These are phyloP conservation scores for Myriosclerotinia scirpicola DNA, from an alignment of 2,329 filamentous ascomycete genomes.

Conservation along the genomic window DNA sequence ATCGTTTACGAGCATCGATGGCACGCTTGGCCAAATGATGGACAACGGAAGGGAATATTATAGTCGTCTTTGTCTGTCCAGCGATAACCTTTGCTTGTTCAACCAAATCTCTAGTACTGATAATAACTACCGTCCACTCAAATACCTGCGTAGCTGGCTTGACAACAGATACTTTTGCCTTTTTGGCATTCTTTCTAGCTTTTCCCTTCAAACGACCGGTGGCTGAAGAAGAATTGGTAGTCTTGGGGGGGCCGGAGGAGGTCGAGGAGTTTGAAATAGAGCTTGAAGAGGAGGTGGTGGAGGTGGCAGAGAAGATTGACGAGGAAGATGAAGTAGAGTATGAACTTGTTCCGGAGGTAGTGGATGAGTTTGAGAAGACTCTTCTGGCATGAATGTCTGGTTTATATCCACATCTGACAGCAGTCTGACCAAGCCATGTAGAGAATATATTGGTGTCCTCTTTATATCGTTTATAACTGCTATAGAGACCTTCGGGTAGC, in stretches of 20 bases:
- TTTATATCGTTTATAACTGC: constrained; percentile 18
- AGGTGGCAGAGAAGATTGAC: background rate
- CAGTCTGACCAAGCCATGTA: background rate
- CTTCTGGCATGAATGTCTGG: background rate
- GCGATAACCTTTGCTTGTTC: background rate
- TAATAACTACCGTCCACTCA: background rate
- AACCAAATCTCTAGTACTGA: background rate
- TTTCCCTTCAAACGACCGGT: background rate
- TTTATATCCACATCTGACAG: constrained; percentile 4
- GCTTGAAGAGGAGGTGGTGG: background rate
- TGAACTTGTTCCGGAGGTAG: background rate
- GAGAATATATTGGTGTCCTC: constrained; percentile 13
- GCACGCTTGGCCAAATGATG: background rate
- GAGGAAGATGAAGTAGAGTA: background rate
- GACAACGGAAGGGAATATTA: background rate
- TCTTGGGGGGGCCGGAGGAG: background rate
- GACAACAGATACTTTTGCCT: background rate
- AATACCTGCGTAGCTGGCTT: background rate
- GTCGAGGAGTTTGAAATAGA: background rate
- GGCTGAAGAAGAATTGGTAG: background rate
- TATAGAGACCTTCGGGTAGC: constrained; percentile 7
- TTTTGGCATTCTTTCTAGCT: background rate
- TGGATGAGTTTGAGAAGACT: background rate
- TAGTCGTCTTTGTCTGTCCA: background rate
- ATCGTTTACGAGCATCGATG: background rate